phyloP scores from a whole-genome alignment of 371 early-diverging fungal species.

The Mortierella polycephala region DNA sequence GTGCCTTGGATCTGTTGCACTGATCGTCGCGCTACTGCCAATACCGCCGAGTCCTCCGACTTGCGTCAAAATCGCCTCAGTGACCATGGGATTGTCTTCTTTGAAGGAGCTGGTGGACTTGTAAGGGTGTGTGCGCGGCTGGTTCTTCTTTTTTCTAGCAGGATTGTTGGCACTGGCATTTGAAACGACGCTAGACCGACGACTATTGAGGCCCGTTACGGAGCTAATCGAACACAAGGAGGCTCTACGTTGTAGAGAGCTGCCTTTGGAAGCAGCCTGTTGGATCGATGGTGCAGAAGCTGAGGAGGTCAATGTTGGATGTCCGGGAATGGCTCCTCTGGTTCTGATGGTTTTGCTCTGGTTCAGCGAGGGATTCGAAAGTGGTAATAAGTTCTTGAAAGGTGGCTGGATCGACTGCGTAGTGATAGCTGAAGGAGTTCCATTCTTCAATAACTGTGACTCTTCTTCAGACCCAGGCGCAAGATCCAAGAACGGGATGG shows the following conservation, averaged over 20 bases:
- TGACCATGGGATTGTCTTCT: constrained; percentile 47
- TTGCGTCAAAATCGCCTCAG: constrained; percentile 42
- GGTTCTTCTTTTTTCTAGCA: constrained; percentile 47
- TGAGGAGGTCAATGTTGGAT: constrained; percentile 16
- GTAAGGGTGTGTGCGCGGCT: constrained; percentile 46
- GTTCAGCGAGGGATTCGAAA: background rate
- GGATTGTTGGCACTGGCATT: constrained; percentile 32
- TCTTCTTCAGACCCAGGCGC: constrained; percentile 50
- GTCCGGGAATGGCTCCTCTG: background rate
- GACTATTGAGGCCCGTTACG: constrained; percentile 10
- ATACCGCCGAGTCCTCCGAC: constrained; percentile 48
- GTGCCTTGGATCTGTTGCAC: constrained; percentile 38
- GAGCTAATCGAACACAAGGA: constrained; percentile 28
- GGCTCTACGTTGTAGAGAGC: constrained; percentile 24
- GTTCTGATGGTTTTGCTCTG: background rate
- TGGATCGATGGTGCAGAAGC: constrained; percentile 30
- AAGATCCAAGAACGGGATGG: constrained; percentile 48
- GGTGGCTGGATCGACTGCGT: constrained; percentile 52
- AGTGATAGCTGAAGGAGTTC: constrained; percentile 45
- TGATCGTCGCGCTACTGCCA: constrained; percentile 27
- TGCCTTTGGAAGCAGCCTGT: constrained; percentile 10
- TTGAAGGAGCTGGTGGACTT: constrained; percentile 45
- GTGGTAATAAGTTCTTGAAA: constrained; percentile 39
- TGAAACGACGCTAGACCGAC: constrained; percentile 21
- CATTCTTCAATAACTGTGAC: constrained; percentile 20